phyloP scores from a whole-genome alignment of 73 alveolate species.

The Tetrahymena borealis region DNA sequence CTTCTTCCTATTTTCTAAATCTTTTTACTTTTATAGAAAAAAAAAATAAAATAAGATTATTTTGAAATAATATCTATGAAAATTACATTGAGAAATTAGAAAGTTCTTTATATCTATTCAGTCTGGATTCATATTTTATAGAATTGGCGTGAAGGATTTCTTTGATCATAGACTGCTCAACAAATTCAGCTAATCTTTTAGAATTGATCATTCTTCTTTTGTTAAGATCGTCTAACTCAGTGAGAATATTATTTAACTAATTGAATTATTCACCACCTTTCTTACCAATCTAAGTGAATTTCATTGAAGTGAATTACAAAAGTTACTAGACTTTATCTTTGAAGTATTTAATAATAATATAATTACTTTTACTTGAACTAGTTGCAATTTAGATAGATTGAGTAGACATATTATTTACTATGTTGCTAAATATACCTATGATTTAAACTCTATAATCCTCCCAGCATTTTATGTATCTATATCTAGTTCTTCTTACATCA shows the following conservation, averaged over 20 bases:
- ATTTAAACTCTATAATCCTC: neutral
- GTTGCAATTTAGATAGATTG: neutral
- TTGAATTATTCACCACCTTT: neutral
- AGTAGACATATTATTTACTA: neutral
- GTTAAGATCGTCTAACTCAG: neutral
- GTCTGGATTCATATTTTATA: neutral
- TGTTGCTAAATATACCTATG: neutral
- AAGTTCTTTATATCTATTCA: neutral
- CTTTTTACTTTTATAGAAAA: neutral
- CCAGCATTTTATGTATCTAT: neutral
- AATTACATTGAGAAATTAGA: neutral
- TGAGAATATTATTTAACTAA: neutral
- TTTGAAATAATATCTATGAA: neutral
- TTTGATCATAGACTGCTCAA: neutral
- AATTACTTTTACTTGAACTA: neutral
- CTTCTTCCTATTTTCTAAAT: neutral
- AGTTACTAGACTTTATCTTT: neutral
- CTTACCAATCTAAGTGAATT: neutral
- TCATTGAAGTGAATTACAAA: neutral
- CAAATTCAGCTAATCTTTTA: neutral
- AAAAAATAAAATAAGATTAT: neutral
- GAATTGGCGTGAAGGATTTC: neutral
- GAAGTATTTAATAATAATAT: neutral
- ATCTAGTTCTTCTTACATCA: neutral
- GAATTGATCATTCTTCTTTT: neutral